phyloP scores from a whole-genome alignment of 179 eudicot genomes.

The Gypsophila paniculata region DNA sequence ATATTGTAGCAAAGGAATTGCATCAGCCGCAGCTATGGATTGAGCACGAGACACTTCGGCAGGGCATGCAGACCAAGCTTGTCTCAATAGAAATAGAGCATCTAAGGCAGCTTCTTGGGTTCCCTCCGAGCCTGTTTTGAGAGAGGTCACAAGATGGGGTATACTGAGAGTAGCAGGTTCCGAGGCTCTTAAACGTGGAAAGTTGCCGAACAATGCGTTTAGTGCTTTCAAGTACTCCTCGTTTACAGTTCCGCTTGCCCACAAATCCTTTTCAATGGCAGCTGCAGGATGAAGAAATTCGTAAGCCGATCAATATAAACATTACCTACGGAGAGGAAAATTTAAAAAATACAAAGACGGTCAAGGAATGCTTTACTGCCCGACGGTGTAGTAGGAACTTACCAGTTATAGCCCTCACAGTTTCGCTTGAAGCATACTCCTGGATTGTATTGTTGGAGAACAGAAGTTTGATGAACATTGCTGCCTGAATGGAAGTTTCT shows the following conservation, averaged over 20 bases:
- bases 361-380: no score
- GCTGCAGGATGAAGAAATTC: constrained; percentile 48
- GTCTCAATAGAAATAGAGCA: constrained; percentile 82
- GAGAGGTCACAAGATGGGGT: constrained; percentile 92
- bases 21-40: constrained; percentile 95
- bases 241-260: constrained; percentile 85
- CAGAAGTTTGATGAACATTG: constrained; percentile 87
- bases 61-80: constrained; percentile 99
- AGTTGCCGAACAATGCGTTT: constrained; percentile 84
- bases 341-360: not conserved
- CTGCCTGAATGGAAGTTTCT: constrained; percentile 95
- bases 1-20: constrained; percentile 84
- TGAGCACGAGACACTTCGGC: constrained; percentile 95
- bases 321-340: constrained; percentile 3
- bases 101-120: constrained; percentile 98
- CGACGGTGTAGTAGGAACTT: constrained; percentile 17
- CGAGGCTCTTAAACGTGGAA: constrained; percentile 95
- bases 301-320: constrained; percentile 12
- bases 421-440: constrained; percentile 98
- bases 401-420: constrained; percentile 97
- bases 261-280: constrained; percentile 88
- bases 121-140: constrained; percentile 86
- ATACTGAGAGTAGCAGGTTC: constrained; percentile 98
- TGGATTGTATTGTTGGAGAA: constrained; percentile 94
- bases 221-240: constrained; percentile 89